Evolutionary conservation across 768 basidiomycete genomes (phyloP).

Genomic region (Leccinum disarticulatum): DNA sequence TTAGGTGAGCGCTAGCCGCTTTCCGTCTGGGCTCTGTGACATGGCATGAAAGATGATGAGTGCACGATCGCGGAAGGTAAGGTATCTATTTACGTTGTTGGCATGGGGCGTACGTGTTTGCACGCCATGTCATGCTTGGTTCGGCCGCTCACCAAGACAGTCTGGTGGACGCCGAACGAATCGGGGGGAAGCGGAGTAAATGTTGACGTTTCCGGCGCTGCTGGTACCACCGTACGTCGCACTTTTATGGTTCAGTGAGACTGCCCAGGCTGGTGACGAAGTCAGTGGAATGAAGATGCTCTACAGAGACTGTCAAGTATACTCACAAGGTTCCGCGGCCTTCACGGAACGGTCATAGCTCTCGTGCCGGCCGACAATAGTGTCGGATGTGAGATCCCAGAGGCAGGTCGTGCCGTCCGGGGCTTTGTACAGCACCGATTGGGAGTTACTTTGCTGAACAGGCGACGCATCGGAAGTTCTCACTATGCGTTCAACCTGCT

Average conservation of each 20-base stretch:
- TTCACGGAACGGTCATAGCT: conserved; percentile 65
- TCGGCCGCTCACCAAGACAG: conserved; percentile 62
- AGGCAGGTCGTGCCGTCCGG: conserved; percentile 81
- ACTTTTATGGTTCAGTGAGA: conserved; percentile 75
- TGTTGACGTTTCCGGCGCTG: conserved; percentile 65
- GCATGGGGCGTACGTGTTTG: conserved; percentile 52
- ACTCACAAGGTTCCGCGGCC: conserved; percentile 67
- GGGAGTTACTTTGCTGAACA: conserved; percentile 3
- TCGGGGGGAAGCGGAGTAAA: conserved; percentile 66
- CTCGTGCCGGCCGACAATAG: conserved; percentile 64
- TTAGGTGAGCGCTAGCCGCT: conserved; percentile 62
- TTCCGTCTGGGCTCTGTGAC: conserved; percentile 83
- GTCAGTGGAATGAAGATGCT: background rate
- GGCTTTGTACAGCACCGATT: conserved; percentile 70
- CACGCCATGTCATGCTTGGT: conserved; percentile 79
- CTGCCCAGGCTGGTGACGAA: conserved; percentile 65
- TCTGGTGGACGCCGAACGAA: conserved; percentile 65
- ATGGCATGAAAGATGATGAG: conserved; percentile 3
- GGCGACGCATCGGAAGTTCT: too few species aligned
- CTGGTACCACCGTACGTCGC: conserved; percentile 75
- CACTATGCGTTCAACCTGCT: conserved; percentile 15
- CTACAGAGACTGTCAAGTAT: background rate
- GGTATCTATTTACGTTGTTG: background rate
- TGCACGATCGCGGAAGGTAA: background rate
- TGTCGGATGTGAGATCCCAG: conserved; percentile 67